Conservation (phyloP, 2,329 filamentous ascomycete species). For the Xylariomycetidae sp. region DNA sequence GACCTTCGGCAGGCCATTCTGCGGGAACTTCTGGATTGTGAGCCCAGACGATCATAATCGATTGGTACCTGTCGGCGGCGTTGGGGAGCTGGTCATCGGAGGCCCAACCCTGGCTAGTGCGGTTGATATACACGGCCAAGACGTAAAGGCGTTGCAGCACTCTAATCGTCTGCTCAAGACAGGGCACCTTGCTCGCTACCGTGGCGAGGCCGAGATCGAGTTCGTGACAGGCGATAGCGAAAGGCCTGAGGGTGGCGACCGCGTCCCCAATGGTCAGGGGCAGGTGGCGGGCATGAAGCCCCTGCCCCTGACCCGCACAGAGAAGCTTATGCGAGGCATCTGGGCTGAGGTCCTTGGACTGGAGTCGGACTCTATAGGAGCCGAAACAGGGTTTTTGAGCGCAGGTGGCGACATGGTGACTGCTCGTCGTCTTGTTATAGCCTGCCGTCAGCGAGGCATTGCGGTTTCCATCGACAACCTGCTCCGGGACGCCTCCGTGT, state of each 20-base stretch:
- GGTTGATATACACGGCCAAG: conserved; percentile 25
- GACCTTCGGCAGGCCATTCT: conserved; percentile 41
- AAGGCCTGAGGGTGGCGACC: conserved; percentile 40
- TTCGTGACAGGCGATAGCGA: conserved; percentile 40
- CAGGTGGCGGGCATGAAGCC: conserved; percentile 36
- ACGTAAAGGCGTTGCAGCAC: conserved; percentile 20
- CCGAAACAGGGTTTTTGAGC: conserved; percentile 38
- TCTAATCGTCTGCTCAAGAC: conserved; percentile 37
- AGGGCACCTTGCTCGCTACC: conserved; percentile 43
- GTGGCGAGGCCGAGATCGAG: conserved; percentile 41
- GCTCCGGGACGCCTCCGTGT: conserved; percentile 34
- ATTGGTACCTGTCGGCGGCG: conserved; percentile 46
- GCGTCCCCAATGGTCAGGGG: conserved; percentile 30
- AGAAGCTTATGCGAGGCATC: conserved; percentile 40
- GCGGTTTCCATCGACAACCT: conserved; percentile 37
- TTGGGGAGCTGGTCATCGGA: conserved; percentile 56
- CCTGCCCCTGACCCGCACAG: conserved; percentile 40
- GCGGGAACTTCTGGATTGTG: conserved; percentile 47
- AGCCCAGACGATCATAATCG: conserved; percentile 44
- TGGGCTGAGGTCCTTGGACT: conserved; percentile 40
- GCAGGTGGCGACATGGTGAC: conserved; percentile 41
- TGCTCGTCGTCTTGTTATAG: conserved; percentile 37
- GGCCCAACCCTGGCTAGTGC: conserved; percentile 42
- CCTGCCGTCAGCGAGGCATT: conserved; percentile 38
- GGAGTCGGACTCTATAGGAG: conserved; percentile 33